Evolutionary conservation across 2,329 filamentous ascomycete genomes (phyloP).

Genomic region (Hymenoscyphus salicellus): DNA sequence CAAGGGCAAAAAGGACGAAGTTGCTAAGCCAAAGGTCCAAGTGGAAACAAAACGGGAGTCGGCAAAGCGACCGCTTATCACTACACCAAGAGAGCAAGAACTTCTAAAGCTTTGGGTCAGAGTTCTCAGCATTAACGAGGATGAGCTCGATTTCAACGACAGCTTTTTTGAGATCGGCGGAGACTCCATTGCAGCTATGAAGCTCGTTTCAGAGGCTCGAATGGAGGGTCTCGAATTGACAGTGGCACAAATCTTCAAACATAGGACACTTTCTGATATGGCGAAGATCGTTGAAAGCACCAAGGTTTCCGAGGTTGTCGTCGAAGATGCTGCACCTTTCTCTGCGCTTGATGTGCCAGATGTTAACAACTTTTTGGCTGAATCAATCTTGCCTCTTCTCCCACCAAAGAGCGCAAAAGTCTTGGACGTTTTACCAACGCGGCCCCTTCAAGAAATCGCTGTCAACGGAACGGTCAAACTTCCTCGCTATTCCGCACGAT

Average conservation of each 20-base stretch:
- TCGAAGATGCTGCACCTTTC: slow-evolving; percentile 37
- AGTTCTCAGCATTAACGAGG: slow-evolving; percentile 30
- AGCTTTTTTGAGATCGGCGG: slow-evolving; percentile 43
- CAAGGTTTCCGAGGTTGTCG: slow-evolving; percentile 18
- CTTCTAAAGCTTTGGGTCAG: slow-evolving; percentile 37
- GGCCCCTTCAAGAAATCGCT: slow-evolving; percentile 41
- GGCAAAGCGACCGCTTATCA: slow-evolving; percentile 23
- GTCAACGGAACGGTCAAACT: slow-evolving; percentile 40
- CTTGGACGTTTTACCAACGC: slow-evolving; percentile 39
- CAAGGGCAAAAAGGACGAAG: slow-evolving; percentile 19
- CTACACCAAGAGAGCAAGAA: slow-evolving; percentile 38
- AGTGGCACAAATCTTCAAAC: slow-evolving; percentile 44
- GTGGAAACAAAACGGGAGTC: slow-evolving; percentile 37
- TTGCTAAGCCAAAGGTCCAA: slow-evolving; percentile 20
- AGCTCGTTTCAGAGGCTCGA: slow-evolving; percentile 42
- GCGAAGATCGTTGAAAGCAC: slow-evolving; percentile 36
- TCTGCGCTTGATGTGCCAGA: slow-evolving; percentile 37
- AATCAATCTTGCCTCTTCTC: slow-evolving; percentile 39
- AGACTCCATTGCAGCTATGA: slow-evolving; percentile 41
- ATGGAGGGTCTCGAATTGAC: slow-evolving; percentile 36
- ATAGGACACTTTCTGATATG: slow-evolving; percentile 28
- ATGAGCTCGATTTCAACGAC: slow-evolving; percentile 35
- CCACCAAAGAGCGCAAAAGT: slow-evolving; percentile 40
- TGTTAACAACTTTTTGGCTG: slow-evolving; percentile 35
- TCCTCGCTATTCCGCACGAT: slow-evolving; percentile 40